These are phyloP conservation scores for Lactarius akahatsu DNA, from an alignment of 768 basidiomycete species.

Conservation along the genomic window DNA sequence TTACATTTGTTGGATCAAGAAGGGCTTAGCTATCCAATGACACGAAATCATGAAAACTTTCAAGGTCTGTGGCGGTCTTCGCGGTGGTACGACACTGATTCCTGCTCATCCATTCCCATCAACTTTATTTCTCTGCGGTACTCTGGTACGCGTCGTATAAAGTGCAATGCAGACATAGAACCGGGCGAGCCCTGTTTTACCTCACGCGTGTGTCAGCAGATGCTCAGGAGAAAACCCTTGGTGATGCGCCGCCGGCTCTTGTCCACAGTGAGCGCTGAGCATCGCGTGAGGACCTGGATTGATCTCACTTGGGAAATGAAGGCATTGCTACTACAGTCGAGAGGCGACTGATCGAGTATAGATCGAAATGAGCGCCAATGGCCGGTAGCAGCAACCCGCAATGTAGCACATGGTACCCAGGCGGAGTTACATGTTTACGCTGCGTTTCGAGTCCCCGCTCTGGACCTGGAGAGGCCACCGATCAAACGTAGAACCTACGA, in stretches of 20 bases:
- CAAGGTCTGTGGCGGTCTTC: not conserved
- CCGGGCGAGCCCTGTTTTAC: not conserved
- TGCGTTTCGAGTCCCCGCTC: not conserved
- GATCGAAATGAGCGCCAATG: not conserved
- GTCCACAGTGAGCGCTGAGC: not conserved
- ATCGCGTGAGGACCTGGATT: not conserved
- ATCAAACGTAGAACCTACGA: not conserved
- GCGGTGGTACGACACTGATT: not conserved
- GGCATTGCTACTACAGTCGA: not conserved
- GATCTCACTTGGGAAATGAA: not conserved
- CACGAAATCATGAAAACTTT: not conserved
- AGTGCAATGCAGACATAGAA: not conserved
- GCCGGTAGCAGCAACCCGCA: not conserved
- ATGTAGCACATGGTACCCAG: not conserved
- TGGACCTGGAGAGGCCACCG: not conserved
- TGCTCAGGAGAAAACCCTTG: not conserved
- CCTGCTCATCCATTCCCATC: not conserved
- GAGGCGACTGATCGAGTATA: not conserved
- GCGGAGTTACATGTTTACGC: not conserved
- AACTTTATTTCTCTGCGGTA: not conserved
- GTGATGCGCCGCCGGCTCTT: not conserved
- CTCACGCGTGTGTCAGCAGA: not conserved
- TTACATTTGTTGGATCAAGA: slow-evolving; percentile 1
- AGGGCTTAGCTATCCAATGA: not conserved
- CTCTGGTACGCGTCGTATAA: not conserved